These are phyloP conservation scores for Didymella sp. DNA, from an alignment of 2,329 filamentous ascomycete species.

Conservation along the genomic window DNA sequence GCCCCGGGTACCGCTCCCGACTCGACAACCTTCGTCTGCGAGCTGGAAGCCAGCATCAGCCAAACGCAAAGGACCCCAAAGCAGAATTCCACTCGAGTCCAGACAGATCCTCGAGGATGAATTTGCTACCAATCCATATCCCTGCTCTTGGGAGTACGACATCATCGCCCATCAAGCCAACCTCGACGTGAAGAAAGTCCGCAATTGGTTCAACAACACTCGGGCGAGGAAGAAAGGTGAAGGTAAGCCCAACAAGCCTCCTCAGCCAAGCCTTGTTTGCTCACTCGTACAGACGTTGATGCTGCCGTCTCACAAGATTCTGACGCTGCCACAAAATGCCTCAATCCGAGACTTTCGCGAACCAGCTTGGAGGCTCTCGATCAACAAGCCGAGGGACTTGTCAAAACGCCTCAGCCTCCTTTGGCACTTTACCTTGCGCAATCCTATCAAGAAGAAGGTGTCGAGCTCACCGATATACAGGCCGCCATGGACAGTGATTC, in stretches of 20 bases:
- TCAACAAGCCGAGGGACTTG: slow-evolving; percentile 27
- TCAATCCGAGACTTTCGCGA: slow-evolving; percentile 37
- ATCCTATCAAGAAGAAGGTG: slow-evolving; percentile 45
- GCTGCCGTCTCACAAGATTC: slow-evolving; percentile 2
- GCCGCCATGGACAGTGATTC: slow-evolving; percentile 39
- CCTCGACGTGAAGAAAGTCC: slow-evolving; percentile 46
- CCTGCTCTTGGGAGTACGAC: slow-evolving; percentile 46
- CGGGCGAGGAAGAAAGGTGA: slow-evolving; percentile 42
- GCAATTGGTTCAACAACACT: slow-evolving; percentile 49
- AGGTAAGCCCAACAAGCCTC: slow-evolving; percentile 20
- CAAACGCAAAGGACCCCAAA: slow-evolving; percentile 42
- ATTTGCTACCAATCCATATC: slow-evolving; percentile 46
- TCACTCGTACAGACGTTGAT: slow-evolving; percentile 21
- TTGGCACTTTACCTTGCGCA: slow-evolving; percentile 46
- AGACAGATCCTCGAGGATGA: slow-evolving; percentile 47
- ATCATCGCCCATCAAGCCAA: slow-evolving; percentile 48
- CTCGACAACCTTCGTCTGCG: slow-evolving; percentile 21
- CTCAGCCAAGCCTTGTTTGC: not conserved
- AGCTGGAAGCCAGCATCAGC: slow-evolving; percentile 44
- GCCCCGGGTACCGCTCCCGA: slow-evolving; percentile 8
- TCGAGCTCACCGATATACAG: slow-evolving; percentile 37
- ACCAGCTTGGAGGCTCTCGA: slow-evolving; percentile 43
- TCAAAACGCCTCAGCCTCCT: slow-evolving; percentile 40
- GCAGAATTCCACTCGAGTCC: slow-evolving; percentile 42
- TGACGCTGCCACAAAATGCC: slow-evolving; percentile 13